Base-by-base conservation (phyloP, 805 yeast species). In the Wickerhamiella spandovensis region DNA sequence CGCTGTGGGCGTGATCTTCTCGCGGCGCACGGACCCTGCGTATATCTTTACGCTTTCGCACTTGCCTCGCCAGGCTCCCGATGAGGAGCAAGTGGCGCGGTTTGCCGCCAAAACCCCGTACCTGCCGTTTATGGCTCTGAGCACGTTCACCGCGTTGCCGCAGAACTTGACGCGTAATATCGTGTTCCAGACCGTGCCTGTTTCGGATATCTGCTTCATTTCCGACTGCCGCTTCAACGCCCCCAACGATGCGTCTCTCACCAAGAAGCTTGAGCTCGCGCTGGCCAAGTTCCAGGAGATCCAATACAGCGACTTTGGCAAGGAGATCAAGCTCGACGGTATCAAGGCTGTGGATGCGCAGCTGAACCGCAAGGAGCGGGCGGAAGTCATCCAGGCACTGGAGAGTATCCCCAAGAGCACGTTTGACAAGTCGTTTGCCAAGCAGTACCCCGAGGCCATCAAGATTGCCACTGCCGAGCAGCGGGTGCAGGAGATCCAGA, bases 401-500 rank as follows among this genome's bases (percentile, higher is more conserved):
- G 20, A n/a, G n/a, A 22, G 20, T 15, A 35, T 35, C 20, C 39
- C 39, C 20, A n/a, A 12, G 22, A 4, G 5, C n/a, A 37, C 30
- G 43, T 24, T 43, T 22, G 20, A 9, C 12, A 9, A 12, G 20
- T 3, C 3, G 45, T 24, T 43, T 13, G 6, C 17, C 12, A 7
- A 8, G 24, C 18, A 37, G 32, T 17, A 38, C 20, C 24, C 24
- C 20, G 25, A 28, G 43, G 43, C 30, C 30, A 8, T 22, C 9
- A 15, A 13, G n/a, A 22, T 35, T 17, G 42, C 30, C 18, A 3
- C 5, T 5, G 28, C 35, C 10, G 56, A 54, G 43, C 5, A 13
- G 9, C 53, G 50, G 38, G 23, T 45, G 3, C 48, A 35, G 13
- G 43, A n/a, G 6, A 28, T 55, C 37, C 43, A 39, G 13, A 72